Base-by-base conservation (phyloP, 176 grass and related monocot species). In the Musa troglodytarum region DNA sequence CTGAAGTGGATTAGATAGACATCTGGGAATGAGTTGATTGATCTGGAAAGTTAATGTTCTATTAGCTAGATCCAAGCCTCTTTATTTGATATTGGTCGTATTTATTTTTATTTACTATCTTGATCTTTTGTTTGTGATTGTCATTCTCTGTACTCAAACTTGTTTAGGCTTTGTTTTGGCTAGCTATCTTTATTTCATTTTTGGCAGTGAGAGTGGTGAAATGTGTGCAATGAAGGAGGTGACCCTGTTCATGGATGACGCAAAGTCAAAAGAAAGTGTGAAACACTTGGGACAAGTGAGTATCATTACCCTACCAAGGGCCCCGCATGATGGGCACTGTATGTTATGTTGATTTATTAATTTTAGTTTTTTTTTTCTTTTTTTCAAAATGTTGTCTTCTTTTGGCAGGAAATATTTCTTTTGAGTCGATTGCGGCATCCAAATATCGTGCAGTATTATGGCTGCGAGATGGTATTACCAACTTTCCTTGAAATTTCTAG, bases 181-280 rank as follows among this genome's bases (percentile, higher is more conserved):
- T 73, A 24, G 54, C 76, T 10, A 73, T 73, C n/a, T 23, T 87
- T 71, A 71, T 19, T 16, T 34, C 65, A 71, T 83, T 24, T 26
- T 51, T 75, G 55, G 74, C 76, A 98, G 95, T 81, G 95, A 94
- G 83, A 93, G 81, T 82, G 95, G 95, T 72, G 86, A 94, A 88
- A 98, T 98, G 95, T 94, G 95, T 74, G 95, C 90, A 78, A 98
- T 98, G 95, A 98, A 98, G 81, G 95, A 98, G 82, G 95, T 98
- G 79, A 98, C 90, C 29, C 90, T 98, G 83, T 99, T 99, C 84
- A 84, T 87, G 82, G 95, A 99, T 87, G 95, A 99, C 78, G 81
- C 90, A 25, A 99, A 99, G 79, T 99, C 95, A 82, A 94, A 87
- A 76, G 95, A 99, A 89, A 94, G 95, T 81, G 84, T 88, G 84